These are phyloP conservation scores for Didymella arachidicola DNA, from an alignment of 2,329 filamentous ascomycete species.

Conservation along the genomic window DNA sequence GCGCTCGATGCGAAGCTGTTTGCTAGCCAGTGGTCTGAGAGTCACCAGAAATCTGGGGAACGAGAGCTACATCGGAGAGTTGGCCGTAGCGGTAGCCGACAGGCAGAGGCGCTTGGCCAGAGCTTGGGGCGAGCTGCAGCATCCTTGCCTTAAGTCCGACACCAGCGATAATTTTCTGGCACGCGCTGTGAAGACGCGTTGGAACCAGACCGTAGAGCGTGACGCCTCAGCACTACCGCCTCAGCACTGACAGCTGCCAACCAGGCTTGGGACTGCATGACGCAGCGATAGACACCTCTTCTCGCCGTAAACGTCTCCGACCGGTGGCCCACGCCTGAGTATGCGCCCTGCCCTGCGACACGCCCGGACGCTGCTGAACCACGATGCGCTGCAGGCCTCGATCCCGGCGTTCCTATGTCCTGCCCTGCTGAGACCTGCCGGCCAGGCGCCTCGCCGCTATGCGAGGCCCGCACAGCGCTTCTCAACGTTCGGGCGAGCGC, in stretches of 20 bases:
- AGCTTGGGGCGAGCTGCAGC: constrained; percentile 9
- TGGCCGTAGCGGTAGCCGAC: constrained; percentile 22
- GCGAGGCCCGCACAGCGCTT: constrained; percentile 28
- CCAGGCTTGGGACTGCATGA: constrained; percentile 8
- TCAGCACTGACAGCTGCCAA: neutral
- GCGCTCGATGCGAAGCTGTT: constrained; percentile 17
- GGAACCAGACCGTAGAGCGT: constrained; percentile 3
- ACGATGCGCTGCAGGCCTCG: constrained; percentile 33
- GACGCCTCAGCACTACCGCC: too few relatives aligned
- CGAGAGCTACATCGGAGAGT: constrained; percentile 23
- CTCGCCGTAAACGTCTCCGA: constrained; percentile 3
- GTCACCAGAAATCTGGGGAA: constrained; percentile 33
- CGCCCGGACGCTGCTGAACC: constrained; percentile 37
- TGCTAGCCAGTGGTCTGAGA: constrained; percentile 7
- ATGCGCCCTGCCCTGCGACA: constrained; percentile 46
- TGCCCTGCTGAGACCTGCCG: constrained; percentile 36
- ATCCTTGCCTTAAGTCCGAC: constrained; percentile 25
- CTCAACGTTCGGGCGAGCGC: constrained; percentile 33
- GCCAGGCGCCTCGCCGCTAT: constrained; percentile 20
- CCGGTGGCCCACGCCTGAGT: constrained; percentile 16
- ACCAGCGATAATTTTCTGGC: constrained; percentile 33
- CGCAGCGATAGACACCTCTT: neutral
- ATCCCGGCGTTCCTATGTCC: constrained; percentile 49
- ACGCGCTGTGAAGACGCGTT: constrained; percentile 16
- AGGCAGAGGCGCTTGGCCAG: constrained; percentile 30